These are phyloP conservation scores for Dicorynia guianensis DNA, from an alignment of 306 rosid genomes.

Conservation along the genomic window DNA sequence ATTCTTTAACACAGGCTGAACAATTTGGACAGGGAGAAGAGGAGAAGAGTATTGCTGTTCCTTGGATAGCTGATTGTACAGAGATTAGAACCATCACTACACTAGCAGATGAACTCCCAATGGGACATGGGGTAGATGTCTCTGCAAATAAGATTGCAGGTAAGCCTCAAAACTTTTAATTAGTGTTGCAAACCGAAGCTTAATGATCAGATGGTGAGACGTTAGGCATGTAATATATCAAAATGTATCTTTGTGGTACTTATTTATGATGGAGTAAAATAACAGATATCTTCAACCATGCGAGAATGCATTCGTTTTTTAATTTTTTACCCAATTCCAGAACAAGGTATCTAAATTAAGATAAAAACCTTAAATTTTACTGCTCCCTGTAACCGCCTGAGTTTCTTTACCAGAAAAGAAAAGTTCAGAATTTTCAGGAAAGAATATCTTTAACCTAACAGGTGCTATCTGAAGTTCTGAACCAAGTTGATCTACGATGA, in stretches of 20 bases:
- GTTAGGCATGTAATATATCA: neutral
- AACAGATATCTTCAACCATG: neutral
- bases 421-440: neutral
- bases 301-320: neutral
- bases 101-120: constrained; percentile 35
- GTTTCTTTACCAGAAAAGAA: neutral
- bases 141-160: constrained; percentile 47
- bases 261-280: neutral
- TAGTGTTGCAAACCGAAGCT: neutral
- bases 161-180: constrained; percentile 40
- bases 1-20: constrained; percentile 57
- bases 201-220: constrained; percentile 13
- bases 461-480: neutral
- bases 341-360: neutral
- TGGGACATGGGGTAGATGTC: constrained; percentile 46
- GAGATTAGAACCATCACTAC: constrained; percentile 44
- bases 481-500: neutral
- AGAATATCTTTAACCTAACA: neutral
- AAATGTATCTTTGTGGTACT: too few species aligned
- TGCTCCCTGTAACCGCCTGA: neutral
- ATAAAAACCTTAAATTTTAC: neutral
- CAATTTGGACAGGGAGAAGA: constrained; percentile 48
- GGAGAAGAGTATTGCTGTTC: constrained; percentile 41
- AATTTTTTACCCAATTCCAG: neutral
- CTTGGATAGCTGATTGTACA: constrained; percentile 44